phyloP scores from a whole-genome alignment of 768 basidiomycete species.

The Lactarius deliciosus region DNA sequence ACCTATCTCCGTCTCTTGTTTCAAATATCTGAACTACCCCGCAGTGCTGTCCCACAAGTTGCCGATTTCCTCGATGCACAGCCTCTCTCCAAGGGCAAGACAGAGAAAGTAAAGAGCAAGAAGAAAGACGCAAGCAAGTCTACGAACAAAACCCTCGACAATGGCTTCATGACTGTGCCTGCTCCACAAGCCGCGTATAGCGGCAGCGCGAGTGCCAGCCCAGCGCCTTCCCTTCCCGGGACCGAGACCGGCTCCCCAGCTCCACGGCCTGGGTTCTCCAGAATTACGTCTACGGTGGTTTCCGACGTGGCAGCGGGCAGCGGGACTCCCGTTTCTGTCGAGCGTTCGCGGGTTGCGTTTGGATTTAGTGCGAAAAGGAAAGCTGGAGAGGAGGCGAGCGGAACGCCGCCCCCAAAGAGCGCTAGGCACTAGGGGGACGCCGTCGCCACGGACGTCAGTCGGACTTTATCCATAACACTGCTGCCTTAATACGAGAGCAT shows the following conservation, averaged over 20 bases:
- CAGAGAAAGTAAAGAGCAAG: slow-evolving; percentile 80
- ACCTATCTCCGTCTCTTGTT: slow-evolving; percentile 9
- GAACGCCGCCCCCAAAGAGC: slow-evolving; percentile 65
- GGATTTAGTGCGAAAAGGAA: slow-evolving; percentile 81
- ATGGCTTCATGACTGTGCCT: slow-evolving; percentile 73
- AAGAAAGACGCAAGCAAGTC: slow-evolving; percentile 64
- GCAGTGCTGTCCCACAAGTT: slow-evolving; percentile 83
- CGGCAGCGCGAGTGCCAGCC: slow-evolving; percentile 40
- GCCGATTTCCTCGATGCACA: slow-evolving; percentile 79
- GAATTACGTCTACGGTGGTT: slow-evolving; percentile 60
- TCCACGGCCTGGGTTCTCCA: slow-evolving; percentile 73
- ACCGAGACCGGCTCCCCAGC: slow-evolving; percentile 57
- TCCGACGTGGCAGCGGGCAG: slow-evolving; percentile 43
- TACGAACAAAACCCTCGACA: slow-evolving; percentile 46
- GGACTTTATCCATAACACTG: slow-evolving; percentile 21
- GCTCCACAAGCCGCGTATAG: slow-evolving; percentile 50
- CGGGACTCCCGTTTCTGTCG: slow-evolving; percentile 58
- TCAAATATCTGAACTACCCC: slow-evolving; percentile 26
- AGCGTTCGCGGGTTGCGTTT: slow-evolving; percentile 74
- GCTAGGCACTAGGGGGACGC: slow-evolving; percentile 26
- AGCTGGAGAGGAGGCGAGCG: slow-evolving; percentile 65
- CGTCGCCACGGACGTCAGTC: not conserved
- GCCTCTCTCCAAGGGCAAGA: slow-evolving; percentile 79
- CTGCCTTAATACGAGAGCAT: slow-evolving; percentile 5
- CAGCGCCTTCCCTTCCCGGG: slow-evolving; percentile 41